Evolutionary conservation across 1,139 yeast genomes (phyloP).

Genomic region (Diutina mesorugosa): DNA sequence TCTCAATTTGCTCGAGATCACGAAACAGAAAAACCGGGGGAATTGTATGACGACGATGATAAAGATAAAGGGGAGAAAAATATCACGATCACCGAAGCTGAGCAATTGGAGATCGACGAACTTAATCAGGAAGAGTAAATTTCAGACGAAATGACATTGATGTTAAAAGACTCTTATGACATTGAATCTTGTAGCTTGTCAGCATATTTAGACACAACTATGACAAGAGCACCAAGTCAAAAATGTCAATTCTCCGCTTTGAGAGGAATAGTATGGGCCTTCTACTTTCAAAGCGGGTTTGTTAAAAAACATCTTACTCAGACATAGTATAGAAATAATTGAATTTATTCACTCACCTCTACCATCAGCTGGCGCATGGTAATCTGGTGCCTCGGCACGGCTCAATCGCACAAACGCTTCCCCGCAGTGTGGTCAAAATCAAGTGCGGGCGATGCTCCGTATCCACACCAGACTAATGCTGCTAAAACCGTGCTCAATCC

Average conservation of each 20-base stretch:
- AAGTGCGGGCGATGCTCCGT: neutral
- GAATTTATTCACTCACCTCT: no score
- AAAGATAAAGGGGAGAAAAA: conserved; percentile 32
- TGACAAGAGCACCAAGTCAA: neutral
- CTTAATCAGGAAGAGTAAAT: neutral
- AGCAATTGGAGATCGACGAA: conserved; percentile 1
- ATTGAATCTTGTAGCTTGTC: neutral
- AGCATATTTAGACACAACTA: neutral
- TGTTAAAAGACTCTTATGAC: neutral
- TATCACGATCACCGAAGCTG: conserved; percentile 8
- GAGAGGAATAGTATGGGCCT: neutral
- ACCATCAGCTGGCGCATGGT: neutral
- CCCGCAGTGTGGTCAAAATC: neutral
- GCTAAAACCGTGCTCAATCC: neutral
- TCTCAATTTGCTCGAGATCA: conserved; percentile 76
- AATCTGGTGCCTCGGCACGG: neutral
- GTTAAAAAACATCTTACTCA: no score
- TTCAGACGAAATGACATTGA: neutral
- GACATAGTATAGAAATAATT: no score
- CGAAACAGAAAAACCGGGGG: conserved; percentile 51
- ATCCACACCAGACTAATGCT: neutral
- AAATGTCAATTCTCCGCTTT: neutral
- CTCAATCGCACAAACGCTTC: neutral
- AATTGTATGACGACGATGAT: conserved; percentile 53
- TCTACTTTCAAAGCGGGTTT: no score